phyloP scores from a whole-genome alignment of 805 yeast genomes.

The Metschnikowia proteae region DNA sequence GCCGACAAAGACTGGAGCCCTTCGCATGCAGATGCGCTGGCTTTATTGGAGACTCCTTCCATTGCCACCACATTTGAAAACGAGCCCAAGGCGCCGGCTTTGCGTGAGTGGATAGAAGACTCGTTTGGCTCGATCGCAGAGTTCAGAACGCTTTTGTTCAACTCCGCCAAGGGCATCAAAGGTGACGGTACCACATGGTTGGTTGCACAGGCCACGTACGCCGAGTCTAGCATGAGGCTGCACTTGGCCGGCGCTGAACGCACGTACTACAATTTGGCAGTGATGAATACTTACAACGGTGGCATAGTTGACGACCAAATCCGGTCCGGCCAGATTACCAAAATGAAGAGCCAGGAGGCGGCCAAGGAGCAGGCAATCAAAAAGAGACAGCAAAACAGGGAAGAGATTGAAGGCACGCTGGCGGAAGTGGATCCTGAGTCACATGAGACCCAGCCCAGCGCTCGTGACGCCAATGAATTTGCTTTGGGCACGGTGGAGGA shows the following conservation, averaged over 20 bases:
- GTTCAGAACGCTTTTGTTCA: constrained; percentile 64
- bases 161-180: constrained; percentile 65
- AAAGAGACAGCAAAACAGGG: constrained; percentile 24
- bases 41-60: constrained; percentile 46
- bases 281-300: constrained; percentile 82
- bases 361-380: constrained; percentile 28
- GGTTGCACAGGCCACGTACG: constrained; percentile 52
- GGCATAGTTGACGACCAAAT: constrained; percentile 74
- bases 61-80: constrained; percentile 28
- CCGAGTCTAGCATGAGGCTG: constrained; percentile 28
- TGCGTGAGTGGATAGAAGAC: constrained; percentile 47
- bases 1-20: constrained; percentile 17
- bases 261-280: constrained; percentile 48
- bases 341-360: constrained; percentile 35
- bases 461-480: constrained; percentile 15
- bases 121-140: constrained; percentile 77
- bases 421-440: constrained; percentile 10
- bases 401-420: constrained; percentile 10
- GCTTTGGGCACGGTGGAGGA: constrained; percentile 40
- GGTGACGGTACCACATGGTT: constrained; percentile 95
- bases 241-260: constrained; percentile 18
- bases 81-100: constrained; percentile 31
- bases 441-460: not conserved
- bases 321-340: constrained; percentile 48
- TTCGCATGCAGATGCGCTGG: constrained; percentile 21